phyloP scores from a whole-genome alignment of 352 stramenopile genomes.

The Phytophthora litchii region DNA sequence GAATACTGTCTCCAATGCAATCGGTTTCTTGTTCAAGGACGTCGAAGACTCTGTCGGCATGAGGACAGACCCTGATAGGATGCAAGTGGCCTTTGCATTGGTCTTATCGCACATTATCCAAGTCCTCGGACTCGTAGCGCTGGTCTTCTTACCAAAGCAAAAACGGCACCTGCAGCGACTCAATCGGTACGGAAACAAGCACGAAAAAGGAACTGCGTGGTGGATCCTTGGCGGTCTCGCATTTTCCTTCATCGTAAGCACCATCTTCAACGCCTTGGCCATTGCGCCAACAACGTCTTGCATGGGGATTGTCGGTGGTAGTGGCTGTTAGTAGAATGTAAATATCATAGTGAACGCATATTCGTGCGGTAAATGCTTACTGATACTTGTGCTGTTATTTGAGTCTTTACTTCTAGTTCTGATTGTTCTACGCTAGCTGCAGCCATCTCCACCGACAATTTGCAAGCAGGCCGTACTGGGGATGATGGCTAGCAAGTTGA shows the following conservation, averaged over 20 bases:
- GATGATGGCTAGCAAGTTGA: conserved; percentile 42
- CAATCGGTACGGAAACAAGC: conserved; percentile 33
- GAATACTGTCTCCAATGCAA: conserved; percentile 47
- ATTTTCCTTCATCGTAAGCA: conserved; percentile 39
- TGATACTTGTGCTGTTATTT: conserved; percentile 1
- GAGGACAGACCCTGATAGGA: conserved; percentile 21
- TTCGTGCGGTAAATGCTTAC: conserved; percentile 2
- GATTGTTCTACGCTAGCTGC: conserved; percentile 11
- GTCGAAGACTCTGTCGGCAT: conserved; percentile 18
- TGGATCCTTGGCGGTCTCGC: conserved; percentile 40
- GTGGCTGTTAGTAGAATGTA: conserved; percentile 33
- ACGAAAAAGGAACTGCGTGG: conserved; percentile 30
- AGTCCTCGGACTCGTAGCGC: conserved; percentile 43
- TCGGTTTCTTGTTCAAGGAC: conserved; percentile 52
- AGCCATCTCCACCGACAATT: conserved; percentile 43
- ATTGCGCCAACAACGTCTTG: conserved; percentile 42
- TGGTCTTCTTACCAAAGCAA: conserved; percentile 59
- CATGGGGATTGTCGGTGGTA: conserved; percentile 40
- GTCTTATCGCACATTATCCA: conserved; percentile 53
- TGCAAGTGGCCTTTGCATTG: conserved; percentile 50
- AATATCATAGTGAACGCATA: conserved; percentile 24
- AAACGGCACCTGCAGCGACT: conserved; percentile 50
- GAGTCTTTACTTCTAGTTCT: conserved; percentile 1
- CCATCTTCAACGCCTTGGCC: conserved; percentile 45
- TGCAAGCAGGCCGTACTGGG: conserved; percentile 40